These are phyloP conservation scores for Marasmius oreades DNA, from an alignment of 1,284 basidiomycete species.

Conservation along the genomic window DNA sequence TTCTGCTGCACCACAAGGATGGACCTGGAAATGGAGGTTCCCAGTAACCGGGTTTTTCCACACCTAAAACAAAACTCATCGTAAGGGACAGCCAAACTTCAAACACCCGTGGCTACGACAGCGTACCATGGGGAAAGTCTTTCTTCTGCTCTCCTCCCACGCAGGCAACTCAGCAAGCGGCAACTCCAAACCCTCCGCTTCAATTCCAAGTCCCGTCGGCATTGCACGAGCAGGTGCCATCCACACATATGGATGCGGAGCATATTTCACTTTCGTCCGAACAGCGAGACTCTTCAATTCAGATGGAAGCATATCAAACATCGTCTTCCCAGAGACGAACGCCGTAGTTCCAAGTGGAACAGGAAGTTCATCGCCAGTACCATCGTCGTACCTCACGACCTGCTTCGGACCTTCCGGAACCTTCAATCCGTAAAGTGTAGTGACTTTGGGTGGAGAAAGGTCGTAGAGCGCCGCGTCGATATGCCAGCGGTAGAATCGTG, in stretches of 20 bases:
- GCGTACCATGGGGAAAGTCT: conserved; percentile 57
- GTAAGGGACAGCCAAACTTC: neutral
- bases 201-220: conserved; percentile 77
- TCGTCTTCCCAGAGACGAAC: conserved; percentile 77
- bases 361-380: conserved; percentile 76
- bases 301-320: conserved; percentile 79
- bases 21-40: conserved; percentile 73
- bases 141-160: conserved; percentile 72
- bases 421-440: conserved; percentile 79
- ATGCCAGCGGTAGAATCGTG: conserved; percentile 91
- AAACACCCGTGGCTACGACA: conserved; percentile 1
- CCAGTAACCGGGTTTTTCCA: conserved; percentile 87
- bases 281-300: conserved; percentile 83
- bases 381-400: conserved; percentile 83
- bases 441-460: conserved; percentile 83
- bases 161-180: conserved; percentile 60
- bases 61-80: conserved; percentile 34
- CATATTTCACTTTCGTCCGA: conserved; percentile 57
- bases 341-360: conserved; percentile 88
- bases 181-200: conserved; percentile 71
- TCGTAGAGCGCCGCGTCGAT: conserved; percentile 93
- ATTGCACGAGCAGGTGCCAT: conserved; percentile 75
- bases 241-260: conserved; percentile 83
- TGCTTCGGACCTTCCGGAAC: conserved; percentile 73
- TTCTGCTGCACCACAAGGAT: conserved; percentile 60